phyloP scores from a whole-genome alignment of 345 rosid genomes.

The Brassica nigra region DNA sequence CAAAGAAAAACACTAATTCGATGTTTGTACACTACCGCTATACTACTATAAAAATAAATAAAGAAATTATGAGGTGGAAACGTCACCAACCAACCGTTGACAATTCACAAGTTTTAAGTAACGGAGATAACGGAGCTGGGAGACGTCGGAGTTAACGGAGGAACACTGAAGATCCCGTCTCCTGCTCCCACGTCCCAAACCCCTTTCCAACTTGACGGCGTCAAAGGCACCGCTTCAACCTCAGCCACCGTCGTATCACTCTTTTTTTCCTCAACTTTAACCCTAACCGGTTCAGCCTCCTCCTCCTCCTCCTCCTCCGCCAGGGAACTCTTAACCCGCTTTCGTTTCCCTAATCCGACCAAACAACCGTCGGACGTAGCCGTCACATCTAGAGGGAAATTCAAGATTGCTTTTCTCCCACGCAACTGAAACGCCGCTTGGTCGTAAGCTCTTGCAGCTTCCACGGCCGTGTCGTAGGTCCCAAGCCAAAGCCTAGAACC shows the following conservation, averaged over 20 bases:
- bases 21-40: slow-evolving; percentile 34
- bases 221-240: slow-evolving; percentile 50
- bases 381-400: slow-evolving; percentile 81
- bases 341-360: slow-evolving; percentile 32
- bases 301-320: background rate
- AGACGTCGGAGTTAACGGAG: slow-evolving; percentile 83
- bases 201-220: slow-evolving; percentile 95
- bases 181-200: slow-evolving; percentile 76
- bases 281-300: slow-evolving; percentile 9
- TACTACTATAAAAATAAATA: background rate
- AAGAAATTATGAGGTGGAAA: slow-evolving; percentile 23
- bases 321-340: slow-evolving; percentile 14
- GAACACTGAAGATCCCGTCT: slow-evolving; percentile 72
- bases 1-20: slow-evolving; percentile 20
- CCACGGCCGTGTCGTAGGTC: slow-evolving; percentile 75
- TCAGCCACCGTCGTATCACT: slow-evolving; percentile 13
- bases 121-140: slow-evolving; percentile 52
- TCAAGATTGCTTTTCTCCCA: slow-evolving; percentile 86
- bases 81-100: slow-evolving; percentile 38
- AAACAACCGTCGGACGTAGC: slow-evolving; percentile 20
- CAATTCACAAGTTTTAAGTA: slow-evolving; percentile 26
- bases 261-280: slow-evolving; percentile 51
- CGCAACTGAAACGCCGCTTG: slow-evolving; percentile 79
- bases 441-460: slow-evolving; percentile 93
- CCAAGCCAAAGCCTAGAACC: slow-evolving; percentile 94